phyloP scores from a whole-genome alignment of 352 stramenopile species.

The Pythium chondricola region DNA sequence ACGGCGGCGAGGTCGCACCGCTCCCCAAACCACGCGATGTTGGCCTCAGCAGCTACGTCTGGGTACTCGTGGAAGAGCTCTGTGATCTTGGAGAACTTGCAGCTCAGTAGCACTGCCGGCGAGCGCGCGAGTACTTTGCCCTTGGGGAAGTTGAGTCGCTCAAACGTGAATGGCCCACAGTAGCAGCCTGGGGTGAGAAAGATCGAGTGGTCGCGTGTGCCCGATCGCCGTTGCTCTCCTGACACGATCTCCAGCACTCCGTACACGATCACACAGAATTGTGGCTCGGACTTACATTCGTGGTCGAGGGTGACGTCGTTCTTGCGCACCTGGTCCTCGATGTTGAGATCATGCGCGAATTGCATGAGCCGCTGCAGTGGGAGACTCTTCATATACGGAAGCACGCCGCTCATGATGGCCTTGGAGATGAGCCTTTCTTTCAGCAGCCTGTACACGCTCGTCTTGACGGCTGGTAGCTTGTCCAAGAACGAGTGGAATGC shows the following conservation, averaged over 20 bases:
- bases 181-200: slow-evolving; percentile 71
- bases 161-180: slow-evolving; percentile 65
- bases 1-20: slow-evolving; percentile 58
- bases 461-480: slow-evolving; percentile 43
- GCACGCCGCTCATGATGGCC: slow-evolving; percentile 61
- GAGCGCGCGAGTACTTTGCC: slow-evolving; percentile 49
- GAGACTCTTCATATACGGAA: slow-evolving; percentile 62
- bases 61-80: slow-evolving; percentile 55
- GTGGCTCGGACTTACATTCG: slow-evolving; percentile 22
- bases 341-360: slow-evolving; percentile 52
- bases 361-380: slow-evolving; percentile 42
- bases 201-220: slow-evolving; percentile 35
- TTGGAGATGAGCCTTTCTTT: slow-evolving; percentile 70
- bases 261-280: slow-evolving; percentile 65
- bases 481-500: slow-evolving; percentile 60
- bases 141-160: slow-evolving; percentile 40
- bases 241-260: slow-evolving; percentile 61
- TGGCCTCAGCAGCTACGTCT: slow-evolving; percentile 48
- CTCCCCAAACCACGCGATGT: slow-evolving; percentile 73
- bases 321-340: slow-evolving; percentile 59
- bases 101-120: slow-evolving; percentile 48
- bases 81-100: slow-evolving; percentile 31
- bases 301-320: slow-evolving; percentile 52
- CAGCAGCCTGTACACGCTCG: slow-evolving; percentile 45
- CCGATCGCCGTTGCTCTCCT: slow-evolving; percentile 20